Base-by-base conservation (phyloP, 106 monocot species). In the Dendrobium huoshanense region DNA sequence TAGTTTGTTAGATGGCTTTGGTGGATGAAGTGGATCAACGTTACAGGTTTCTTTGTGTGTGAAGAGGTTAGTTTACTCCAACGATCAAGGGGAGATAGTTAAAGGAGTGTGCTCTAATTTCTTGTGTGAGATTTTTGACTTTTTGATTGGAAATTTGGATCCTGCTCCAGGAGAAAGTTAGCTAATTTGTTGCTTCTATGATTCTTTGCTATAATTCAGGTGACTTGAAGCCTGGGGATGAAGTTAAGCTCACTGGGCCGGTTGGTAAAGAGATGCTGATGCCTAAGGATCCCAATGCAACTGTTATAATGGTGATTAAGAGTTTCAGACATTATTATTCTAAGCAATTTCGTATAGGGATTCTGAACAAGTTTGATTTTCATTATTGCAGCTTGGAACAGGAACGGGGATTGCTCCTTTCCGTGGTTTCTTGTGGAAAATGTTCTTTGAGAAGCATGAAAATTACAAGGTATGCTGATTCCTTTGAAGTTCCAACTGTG, bases 101-200 rank as follows among this genome's bases (percentile, higher is more conserved):
- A 98, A 98, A 78, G 98, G 98, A 85, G 98, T 95, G 55, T 98
- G 98, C 89, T 98, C 98, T 77, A 98, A 98, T 82, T 99, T 88
- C 88, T 81, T 99, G 73, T 99, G 98, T 95, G 79, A 88, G 91
- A 10, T 55, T 24, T 85, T 74, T n/a, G 29, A 48, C 20, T 44
- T 55, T 1, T 31, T 80, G 18, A 80, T 9, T 24, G 8, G 64
- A 64, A 9, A 7, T 5, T 22, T 64, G 20, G 7, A 22, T 24
- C 24, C 64, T 64, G 5, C 24, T 64, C 5, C 8, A 22, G n/a
- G 0, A 64, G 64, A 64, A 61, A 64, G 25, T 24, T 9, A 24
- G 64, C 13, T 24, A 64, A 64, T 22, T 5, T 64, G 25, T 64
- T 64, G 22, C 7, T 22, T 24, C 64, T 7, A 20, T 74, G 42